Percentiles rank a stretch among this genome's conserved stretches.
Evolutionary conservation across 805 yeast genomes (phyloP).

Genomic region (Starmerella roubikii): DNA sequence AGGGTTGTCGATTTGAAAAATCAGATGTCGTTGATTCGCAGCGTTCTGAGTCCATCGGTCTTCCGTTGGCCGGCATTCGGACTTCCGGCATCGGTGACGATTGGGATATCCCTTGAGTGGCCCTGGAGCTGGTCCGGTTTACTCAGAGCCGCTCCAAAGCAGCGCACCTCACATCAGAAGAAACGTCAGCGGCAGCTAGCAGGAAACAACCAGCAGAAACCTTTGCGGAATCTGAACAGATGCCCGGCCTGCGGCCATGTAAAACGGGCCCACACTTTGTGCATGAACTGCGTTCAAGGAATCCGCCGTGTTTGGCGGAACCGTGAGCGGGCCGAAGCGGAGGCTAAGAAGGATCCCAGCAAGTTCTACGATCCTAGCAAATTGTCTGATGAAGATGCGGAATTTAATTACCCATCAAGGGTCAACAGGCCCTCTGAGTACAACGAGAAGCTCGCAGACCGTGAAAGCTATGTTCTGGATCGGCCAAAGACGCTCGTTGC

Average conservation of each 20-base stretch:
- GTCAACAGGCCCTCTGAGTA: conserved; percentile 25
- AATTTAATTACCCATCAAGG: conserved; percentile 22
- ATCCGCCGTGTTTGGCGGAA: conserved; percentile 59
- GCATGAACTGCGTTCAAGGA: conserved; percentile 84
- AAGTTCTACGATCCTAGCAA: conserved; percentile 20
- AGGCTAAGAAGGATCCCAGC: conserved; percentile 14
- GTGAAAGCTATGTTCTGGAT: conserved; percentile 41
- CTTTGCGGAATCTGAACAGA: conserved; percentile 61
- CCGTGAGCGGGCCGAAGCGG: conserved; percentile 17
- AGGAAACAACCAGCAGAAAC: conserved; percentile 66
- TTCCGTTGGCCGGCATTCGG: neutral
- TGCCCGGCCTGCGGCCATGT: conserved; percentile 94
- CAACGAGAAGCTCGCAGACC: conserved; percentile 35
- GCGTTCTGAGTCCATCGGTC: conserved; percentile 9
- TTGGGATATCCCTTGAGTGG: conserved; percentile 9
- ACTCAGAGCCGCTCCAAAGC: conserved; percentile 76
- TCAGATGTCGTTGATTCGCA: conserved; percentile 8
- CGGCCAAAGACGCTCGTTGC: conserved; percentile 14
- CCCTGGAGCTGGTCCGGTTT: conserved; percentile 25
- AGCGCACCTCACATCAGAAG: conserved; percentile 76
- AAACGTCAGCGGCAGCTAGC: conserved; percentile 73
- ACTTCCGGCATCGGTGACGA: neutral
- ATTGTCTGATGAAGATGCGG: conserved; percentile 16
- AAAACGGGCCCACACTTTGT: conserved; percentile 78
- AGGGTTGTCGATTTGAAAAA: conserved; percentile 1